Conservation (phyloP, 768 basidiomycete species). For the Exsudoporus frostii region DNA sequence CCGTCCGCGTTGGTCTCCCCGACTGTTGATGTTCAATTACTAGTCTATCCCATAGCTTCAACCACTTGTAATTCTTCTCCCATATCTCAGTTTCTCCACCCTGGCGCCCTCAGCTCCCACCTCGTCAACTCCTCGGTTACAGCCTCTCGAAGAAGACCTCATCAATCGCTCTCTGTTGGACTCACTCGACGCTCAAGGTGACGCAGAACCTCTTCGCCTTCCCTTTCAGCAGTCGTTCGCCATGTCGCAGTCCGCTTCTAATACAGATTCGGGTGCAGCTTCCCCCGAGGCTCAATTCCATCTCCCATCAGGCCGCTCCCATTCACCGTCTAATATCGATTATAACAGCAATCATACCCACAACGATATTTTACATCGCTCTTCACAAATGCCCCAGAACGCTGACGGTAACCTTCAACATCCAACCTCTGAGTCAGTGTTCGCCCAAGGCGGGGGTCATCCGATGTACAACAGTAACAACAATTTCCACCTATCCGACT, state of each 20-base stretch:
- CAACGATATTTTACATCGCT: slow-evolving; percentile 29
- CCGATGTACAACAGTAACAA: slow-evolving; percentile 43
- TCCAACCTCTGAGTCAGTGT: slow-evolving; percentile 28
- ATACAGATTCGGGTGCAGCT: slow-evolving; percentile 46
- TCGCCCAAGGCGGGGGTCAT: slow-evolving; percentile 32
- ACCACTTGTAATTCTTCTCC: slow-evolving; percentile 29
- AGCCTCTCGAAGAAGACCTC: slow-evolving; percentile 61
- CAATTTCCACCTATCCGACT: slow-evolving; percentile 34
- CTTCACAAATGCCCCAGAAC: slow-evolving; percentile 25
- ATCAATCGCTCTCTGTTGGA: slow-evolving; percentile 84
- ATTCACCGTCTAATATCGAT: slow-evolving; percentile 45
- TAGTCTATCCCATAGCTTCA: slow-evolving; percentile 30
- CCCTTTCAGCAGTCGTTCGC: slow-evolving; percentile 36
- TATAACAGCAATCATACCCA: slow-evolving; percentile 36
- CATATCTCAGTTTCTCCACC: slow-evolving; percentile 33
- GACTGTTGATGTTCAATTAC: slow-evolving; percentile 45
- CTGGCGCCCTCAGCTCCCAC: slow-evolving; percentile 49
- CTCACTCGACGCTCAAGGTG: slow-evolving; percentile 79
- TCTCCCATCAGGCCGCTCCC: slow-evolving; percentile 45
- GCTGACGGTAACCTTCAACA: slow-evolving; percentile 35
- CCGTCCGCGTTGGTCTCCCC: slow-evolving; percentile 26
- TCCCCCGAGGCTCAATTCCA: slow-evolving; percentile 59
- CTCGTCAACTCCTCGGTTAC: slow-evolving; percentile 30
- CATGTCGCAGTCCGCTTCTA: slow-evolving; percentile 48
- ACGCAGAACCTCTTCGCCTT: slow-evolving; percentile 60